phyloP scores from a whole-genome alignment of 176 grass and related monocot genomes.

The Musa acuminata region DNA sequence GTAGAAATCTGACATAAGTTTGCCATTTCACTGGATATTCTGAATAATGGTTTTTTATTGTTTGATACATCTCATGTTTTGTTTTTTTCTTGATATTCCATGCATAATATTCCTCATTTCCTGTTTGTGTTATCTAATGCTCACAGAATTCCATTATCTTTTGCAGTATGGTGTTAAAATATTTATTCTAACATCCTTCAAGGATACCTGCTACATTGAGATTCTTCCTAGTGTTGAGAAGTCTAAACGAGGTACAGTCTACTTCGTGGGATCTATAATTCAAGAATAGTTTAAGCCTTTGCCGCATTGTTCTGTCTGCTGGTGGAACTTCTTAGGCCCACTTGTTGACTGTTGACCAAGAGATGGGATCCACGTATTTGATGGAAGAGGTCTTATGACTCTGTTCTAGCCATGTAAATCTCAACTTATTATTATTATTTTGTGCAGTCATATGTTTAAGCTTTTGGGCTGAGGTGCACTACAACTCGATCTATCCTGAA shows the following conservation, averaged over 20 bases:
- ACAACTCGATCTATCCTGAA: constrained; percentile 85
- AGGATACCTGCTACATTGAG: constrained; percentile 93
- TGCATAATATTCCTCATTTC: not conserved
- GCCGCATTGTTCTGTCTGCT: no score
- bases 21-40: no score
- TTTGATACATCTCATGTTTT: not conserved
- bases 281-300: not conserved
- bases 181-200: constrained; percentile 93
- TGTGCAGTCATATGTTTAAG: constrained; percentile 79
- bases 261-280: no score
- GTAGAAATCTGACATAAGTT: no score
- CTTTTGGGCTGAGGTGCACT: constrained; percentile 90
- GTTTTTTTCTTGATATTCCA: not conserved
- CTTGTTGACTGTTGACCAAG: not conserved
- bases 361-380: not conserved
- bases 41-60: no score
- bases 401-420: not conserved
- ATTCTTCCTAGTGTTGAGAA: constrained; percentile 68
- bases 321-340: no score
- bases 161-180: constrained; percentile 94
- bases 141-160: not conserved
- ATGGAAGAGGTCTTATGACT: not conserved
- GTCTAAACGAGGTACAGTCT: constrained; percentile 49
- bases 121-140: not conserved
- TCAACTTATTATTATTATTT: not conserved